A percentile compares a stretch with the other conserved stretches of the same genome.
phyloP scores from a whole-genome alignment of 805 yeast genomes.

The Barnettozyma vustinii region DNA sequence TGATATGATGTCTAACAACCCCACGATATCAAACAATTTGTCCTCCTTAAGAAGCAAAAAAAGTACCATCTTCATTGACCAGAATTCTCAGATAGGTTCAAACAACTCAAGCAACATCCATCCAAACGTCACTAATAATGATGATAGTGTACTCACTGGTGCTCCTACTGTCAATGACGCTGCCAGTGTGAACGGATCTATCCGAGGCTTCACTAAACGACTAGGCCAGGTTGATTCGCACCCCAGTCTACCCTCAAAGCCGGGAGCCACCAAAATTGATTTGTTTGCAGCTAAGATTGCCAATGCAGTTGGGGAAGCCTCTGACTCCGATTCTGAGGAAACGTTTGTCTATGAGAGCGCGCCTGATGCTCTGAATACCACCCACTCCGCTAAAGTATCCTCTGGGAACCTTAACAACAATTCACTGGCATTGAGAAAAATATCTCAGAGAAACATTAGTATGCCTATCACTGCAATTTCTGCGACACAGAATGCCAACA shows the following conservation, averaged over 20 bases:
- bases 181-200: constrained; percentile 22
- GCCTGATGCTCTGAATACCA: constrained; percentile 21
- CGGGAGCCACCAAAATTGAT: constrained; percentile 70
- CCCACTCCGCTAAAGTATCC: constrained; percentile 11
- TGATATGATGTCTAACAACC: constrained; percentile 19
- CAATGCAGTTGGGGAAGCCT: constrained; percentile 87
- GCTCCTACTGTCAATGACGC: constrained; percentile 14
- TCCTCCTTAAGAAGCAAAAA: constrained; percentile 31
- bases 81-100: constrained; percentile 4
- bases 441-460: constrained; percentile 22
- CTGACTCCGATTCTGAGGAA: constrained; percentile 85
- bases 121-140: constrained; percentile 4
- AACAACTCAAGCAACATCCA: constrained; percentile 11
- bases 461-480: constrained; percentile 21
- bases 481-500: background rate
- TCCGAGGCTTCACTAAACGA: constrained; percentile 20
- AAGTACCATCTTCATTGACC: constrained; percentile 28
- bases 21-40: constrained; percentile 23
- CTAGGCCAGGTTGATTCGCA: constrained; percentile 17
- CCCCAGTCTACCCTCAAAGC: constrained; percentile 11
- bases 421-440: constrained; percentile 17
- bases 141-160: constrained; percentile 6
- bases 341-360: constrained; percentile 84
- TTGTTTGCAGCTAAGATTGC: constrained; percentile 93
- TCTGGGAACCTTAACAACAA: constrained; percentile 9